Evolutionary conservation across 257 asterid species (phyloP), one percentile per base, ranked within the genome.

Genomic region (Datura wrightii): DNA sequence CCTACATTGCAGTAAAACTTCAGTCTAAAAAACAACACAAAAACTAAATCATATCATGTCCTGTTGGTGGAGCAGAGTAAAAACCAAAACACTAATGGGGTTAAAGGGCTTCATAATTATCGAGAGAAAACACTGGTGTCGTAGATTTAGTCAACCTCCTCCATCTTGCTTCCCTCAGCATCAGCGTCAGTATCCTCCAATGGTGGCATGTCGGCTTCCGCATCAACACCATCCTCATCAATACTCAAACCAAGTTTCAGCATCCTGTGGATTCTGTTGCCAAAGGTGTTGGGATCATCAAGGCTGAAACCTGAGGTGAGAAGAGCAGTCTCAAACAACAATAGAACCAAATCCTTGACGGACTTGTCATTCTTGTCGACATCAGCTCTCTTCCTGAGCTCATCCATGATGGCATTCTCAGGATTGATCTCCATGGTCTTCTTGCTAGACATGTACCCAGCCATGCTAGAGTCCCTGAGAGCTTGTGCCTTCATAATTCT

Each of bases 371-470:
- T 92, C 92, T 92, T 91, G 80, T 91, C 96, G 7, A 91, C 94
- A 79, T 92, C 96, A 3, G 96, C 96, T 86, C 96, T 91, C 92
- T 91, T 92, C 87, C 94, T 89, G 2, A 92, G 90, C 89, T 92
- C 96, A 37, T 92, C 96, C 96, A 91, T 92, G 84, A 92, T 92
- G 9, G 93, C 86, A 80, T 92, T 92, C 85, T 92, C 96, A 0
- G 96, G 94, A 5, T 92, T 92, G 54, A 92, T 92, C 89, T 92
- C 94, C 94, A 92, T 92, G 0, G 96, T 92, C 89, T 91, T 92
- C 91, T 92, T 92, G 93, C 92, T 89, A 0, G 96, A 92, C 96
- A 92, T 92, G 88, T 92, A 92, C 0, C 94, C 94, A 46, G 93
- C 91, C 96, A 92, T 92, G 92, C 94, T 92, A 0, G 94, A 91